Percentiles rank a stretch among this genome's conserved stretches.
Evolutionary conservation across 2,329 filamentous ascomycete genomes (phyloP).

Genomic region (Aspergillus tanneri): DNA sequence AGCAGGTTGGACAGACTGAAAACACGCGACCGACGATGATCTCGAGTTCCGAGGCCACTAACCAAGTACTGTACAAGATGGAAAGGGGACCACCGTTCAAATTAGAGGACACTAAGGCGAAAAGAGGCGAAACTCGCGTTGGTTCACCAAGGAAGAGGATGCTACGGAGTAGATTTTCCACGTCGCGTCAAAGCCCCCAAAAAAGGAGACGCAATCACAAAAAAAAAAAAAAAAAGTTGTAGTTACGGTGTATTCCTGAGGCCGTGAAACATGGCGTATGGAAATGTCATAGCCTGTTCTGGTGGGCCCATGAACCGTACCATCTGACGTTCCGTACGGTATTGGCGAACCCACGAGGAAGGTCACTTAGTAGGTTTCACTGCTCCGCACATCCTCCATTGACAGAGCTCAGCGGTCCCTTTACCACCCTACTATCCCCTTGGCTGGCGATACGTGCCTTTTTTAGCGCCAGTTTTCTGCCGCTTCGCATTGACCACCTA

Average conservation of each 20-base stretch:
- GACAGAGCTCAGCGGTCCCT: too few species aligned
- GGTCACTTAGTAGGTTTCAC: too few species aligned
- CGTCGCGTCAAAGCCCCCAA: not conserved
- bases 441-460: not conserved
- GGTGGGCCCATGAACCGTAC: too few species aligned
- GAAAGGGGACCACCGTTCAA: not conserved
- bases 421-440: not conserved
- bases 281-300: too few species aligned
- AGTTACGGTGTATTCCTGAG: not conserved
- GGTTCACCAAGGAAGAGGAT: not conserved
- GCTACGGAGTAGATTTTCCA: not conserved
- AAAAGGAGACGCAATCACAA: not conserved
- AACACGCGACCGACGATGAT: conserved; percentile 6
- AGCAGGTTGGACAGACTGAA: conserved; percentile 7
- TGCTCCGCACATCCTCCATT: too few species aligned
- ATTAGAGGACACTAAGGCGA: not conserved
- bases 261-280: not conserved
- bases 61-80: too few species aligned
- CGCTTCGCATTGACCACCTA: too few species aligned
- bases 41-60: not conserved
- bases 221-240: not conserved
- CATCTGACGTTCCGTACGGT: not conserved
- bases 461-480: too few species aligned
- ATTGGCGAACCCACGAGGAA: not conserved
- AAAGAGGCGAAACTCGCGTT: not conserved